Evolutionary conservation across 768 basidiomycete genomes (phyloP), one percentile per base, ranked within the genome.

Genomic region (Steccherinum ochraceum): DNA sequence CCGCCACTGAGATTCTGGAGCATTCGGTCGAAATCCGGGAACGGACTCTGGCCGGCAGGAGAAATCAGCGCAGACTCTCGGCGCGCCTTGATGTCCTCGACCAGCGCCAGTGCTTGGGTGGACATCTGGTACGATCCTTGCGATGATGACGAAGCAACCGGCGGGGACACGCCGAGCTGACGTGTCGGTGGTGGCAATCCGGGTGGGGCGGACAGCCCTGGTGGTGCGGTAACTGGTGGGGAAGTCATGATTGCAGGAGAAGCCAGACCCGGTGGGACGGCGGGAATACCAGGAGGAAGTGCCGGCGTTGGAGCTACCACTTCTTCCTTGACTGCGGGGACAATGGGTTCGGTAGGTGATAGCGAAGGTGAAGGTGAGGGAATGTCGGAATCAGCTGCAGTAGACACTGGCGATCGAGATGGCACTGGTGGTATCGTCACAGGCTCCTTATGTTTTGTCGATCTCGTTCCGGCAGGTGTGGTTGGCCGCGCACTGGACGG

Each of bases 1-100:
- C 74, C 80, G 5, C 76, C 78, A 46, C 78, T 80, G 40, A 93
- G 72, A 45, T 79, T 82, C 61, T 86, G 81, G 42, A 93, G 71
- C 18, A 88, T 91, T 24, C 88, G 81, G 64, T 93, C 91, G 56
- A 94, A 83, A 56, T 94, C 92, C 10, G 92, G 93, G 77, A 94
- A 94, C 11, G 89, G 80, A 64, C 76, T 89, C 26, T 57, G 59
- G 24, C 48, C 54, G 43, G 68, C 66, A 39, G 70, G 64, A 5
- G 72, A 60, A 11, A 66, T 60, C 19, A 73, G 63, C 2, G 71
- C 69, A 5, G 78, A 73, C 58, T 90, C 86, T 42, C 90, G 77
- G 26, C 90, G 74, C 19, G 80, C 80, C 61, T 81, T 85, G 35
- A 94, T 79, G 57, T 93, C 92, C 51, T 93, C 89, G 43, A 94